Evolutionary conservation across 371 early-diverging fungal species (phyloP), one percentile per base, ranked within the genome.

Genomic region (Batrachochytrium dendrobatidis): DNA sequence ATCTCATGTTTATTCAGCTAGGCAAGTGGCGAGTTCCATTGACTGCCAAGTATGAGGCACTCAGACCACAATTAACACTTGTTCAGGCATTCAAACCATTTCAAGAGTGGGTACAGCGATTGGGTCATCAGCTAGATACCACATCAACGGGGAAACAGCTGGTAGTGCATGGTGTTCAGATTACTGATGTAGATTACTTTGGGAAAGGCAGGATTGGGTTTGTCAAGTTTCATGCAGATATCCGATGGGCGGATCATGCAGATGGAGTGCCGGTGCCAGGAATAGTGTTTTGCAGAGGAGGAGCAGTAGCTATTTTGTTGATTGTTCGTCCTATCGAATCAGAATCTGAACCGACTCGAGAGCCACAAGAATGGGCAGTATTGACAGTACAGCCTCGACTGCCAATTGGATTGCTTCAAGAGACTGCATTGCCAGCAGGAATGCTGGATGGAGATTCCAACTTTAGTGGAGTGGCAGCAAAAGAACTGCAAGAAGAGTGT

Each of bases 361-460:
- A 73, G 18, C 20, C 51, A 12, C 68, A 71, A 1, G 83, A 78
- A 28, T 79, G 76, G 18, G 72, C 83, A 18, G 69, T 90, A 18
- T 62, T 92, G 55, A n/a, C 51, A 24, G 84, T 88, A 0, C 92
- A 92, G 64, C 85, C 92, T 8, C 77, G 91, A 7, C 60, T 90
- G 12, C 77, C 92, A 0, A 79, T 86, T 5, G 84, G 85, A 0
- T 71, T 77, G 22, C 63, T 84, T 26, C 51, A 60, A 6, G 79
- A 86, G 59, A 71, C 78, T 34, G 91, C 90, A 67, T 67, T 92
- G 26, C 92, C 92, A 1, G 92, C 91, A 0, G 91, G 92, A 3
- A 91, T 92, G 91, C 61, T 90, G 34, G 90, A 90, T 65, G 91
- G 79, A 22, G 82, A 81, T 24, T 83, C 85, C 10, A 78, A 83